These are phyloP conservation scores for Aspergillus cavernicola DNA, from an alignment of 495 filamentous ascomycete species.

Conservation along the genomic window DNA sequence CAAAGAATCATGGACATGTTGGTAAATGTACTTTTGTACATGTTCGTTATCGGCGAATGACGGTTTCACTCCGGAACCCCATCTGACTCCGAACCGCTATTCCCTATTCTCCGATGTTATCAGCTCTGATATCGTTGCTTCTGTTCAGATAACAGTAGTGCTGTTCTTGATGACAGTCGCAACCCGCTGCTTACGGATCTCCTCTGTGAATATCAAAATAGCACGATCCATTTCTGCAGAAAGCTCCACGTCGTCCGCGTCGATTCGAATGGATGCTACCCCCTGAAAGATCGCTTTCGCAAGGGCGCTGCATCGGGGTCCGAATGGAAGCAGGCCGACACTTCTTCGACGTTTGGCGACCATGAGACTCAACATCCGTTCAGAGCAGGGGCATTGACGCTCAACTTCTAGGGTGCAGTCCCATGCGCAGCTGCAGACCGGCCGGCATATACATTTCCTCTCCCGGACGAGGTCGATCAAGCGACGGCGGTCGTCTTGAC, in stretches of 20 bases:
- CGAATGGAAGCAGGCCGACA: conserved; percentile 16
- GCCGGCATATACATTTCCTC: conserved; percentile 34
- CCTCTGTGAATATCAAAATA: conserved; percentile 20
- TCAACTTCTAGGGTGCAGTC: conserved; percentile 30
- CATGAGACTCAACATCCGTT: conserved; percentile 33
- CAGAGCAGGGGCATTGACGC: conserved; percentile 33
- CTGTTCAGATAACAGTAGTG: neutral
- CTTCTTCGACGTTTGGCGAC: conserved; percentile 17
- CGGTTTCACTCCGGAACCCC: neutral
- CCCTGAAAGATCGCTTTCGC: conserved; percentile 30
- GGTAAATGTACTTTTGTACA: conserved; percentile 1
- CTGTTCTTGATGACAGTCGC: neutral
- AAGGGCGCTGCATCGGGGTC: conserved; percentile 22
- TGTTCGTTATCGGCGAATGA: neutral
- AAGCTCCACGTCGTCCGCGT: conserved; percentile 17
- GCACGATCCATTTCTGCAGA: conserved; percentile 19
- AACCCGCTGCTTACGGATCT: conserved; percentile 29
- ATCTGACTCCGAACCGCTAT: neutral
- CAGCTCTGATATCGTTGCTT: neutral
- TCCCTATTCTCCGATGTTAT: neutral
- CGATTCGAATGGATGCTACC: conserved; percentile 17
- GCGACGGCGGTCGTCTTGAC: conserved; percentile 16
- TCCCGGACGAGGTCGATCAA: conserved; percentile 26
- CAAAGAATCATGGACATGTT: neutral
- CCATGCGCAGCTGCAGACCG: conserved; percentile 29